Evolutionary conservation across 805 yeast species (phyloP), one percentile per base, ranked within the genome.

Genomic region (Candida palmyrensis): DNA sequence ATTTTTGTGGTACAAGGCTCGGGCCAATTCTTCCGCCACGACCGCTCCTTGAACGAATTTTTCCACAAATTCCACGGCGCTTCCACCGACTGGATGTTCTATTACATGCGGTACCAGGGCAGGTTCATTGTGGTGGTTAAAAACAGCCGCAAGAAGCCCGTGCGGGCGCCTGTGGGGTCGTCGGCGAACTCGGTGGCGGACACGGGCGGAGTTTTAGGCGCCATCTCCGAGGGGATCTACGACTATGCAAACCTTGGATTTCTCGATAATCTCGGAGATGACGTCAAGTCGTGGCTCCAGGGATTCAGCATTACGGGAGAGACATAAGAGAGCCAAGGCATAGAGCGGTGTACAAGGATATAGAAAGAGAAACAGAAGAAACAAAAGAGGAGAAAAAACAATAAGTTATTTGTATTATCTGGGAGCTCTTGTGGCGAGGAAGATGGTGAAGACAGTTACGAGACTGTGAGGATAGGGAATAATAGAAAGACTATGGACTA

Each of bases 61-160:
- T 57, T 65, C 30, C 68, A 66, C 43, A 66, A 66, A 37, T 65
- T 63, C 41, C 59, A 58, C 25, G 58, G 57, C 35, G 58, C 53
- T 33, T 39, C 38, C 19, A 63, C 54, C 36, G 68, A 62, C 45
- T 65, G 71, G 71, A 57, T 65, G 57, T 57, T 66, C 38, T 66
- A 66, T 43, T 58, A 55, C 36, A 44, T 63, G 27, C 51, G 50
- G 25, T 46, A 53, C 34, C 47, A 51, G 18, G 44, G 44, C 3
- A 57, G 55, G 35, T 51, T 46, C 35, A 57, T 65, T 27, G 50
- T 62, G 12, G 48, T 64, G 14, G 57, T 66, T 5, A 59, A 59
- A 37, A 61, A 62, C 37, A 51, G 48, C 27, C 42, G 28, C 39
- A 44, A 30, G 29, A 40, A 32, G 21, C 32, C 33, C 10, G 14